These are phyloP conservation scores for Sabuloglossum arenarium DNA, from an alignment of 495 filamentous ascomycete species.

Conservation along the genomic window DNA sequence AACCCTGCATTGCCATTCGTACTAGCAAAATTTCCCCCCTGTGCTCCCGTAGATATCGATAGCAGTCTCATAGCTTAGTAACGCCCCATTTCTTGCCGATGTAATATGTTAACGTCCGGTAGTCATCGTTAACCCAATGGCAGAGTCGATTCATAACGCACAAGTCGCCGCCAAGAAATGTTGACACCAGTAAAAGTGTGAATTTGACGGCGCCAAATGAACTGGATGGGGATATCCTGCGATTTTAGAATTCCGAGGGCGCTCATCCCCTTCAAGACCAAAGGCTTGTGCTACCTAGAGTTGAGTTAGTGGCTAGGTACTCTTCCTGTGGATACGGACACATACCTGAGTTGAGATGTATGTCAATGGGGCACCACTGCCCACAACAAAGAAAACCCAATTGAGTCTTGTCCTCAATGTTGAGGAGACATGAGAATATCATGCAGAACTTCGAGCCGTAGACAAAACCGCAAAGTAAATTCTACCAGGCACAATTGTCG, in stretches of 20 bases:
- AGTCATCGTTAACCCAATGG: no score
- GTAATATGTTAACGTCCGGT: no score
- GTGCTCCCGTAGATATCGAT: no score
- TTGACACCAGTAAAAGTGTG: neutral
- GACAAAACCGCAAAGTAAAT: neutral
- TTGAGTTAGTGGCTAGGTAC: neutral
- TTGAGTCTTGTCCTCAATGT: neutral
- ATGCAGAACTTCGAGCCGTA: neutral
- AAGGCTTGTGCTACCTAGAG: neutral
- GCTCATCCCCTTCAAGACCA: neutral
- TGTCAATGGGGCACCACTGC: neutral
- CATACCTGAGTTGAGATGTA: neutral
- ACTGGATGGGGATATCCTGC: neutral
- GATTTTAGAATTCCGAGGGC: neutral
- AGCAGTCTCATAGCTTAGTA: no score
- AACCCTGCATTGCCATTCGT: no score
- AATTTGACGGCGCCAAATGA: neutral
- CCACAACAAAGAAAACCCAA: constrained; percentile 10
- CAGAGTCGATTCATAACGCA: no score
- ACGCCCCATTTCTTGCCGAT: no score
- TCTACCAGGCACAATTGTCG: no score
- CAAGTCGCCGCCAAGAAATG: neutral
- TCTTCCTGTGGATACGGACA: neutral
- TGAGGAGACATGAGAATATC: constrained; percentile 1
- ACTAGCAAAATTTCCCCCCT: no score